phyloP scores from a whole-genome alignment of 208 protist genomes.

The Leishmania major region DNA sequence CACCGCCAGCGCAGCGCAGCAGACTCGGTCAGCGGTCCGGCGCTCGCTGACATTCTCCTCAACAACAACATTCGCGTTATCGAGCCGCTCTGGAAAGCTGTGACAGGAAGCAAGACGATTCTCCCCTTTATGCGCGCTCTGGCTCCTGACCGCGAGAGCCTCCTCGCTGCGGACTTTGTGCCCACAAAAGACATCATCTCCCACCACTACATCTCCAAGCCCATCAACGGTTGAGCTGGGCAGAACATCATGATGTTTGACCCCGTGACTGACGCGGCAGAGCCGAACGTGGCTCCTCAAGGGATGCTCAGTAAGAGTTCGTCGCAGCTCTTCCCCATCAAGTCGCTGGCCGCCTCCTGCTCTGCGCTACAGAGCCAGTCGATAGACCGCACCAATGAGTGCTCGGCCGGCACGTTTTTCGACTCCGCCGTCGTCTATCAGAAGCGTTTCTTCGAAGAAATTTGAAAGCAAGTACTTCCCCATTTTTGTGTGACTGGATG shows the following conservation, averaged over 20 bases:
- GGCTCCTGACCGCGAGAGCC: constrained; percentile 61
- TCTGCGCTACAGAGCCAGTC: constrained; percentile 30
- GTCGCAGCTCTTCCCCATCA: constrained; percentile 14
- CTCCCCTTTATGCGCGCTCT: constrained; percentile 75
- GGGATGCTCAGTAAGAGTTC: constrained; percentile 13
- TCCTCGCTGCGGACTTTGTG: constrained; percentile 67
- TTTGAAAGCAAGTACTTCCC: constrained; percentile 79
- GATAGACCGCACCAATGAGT: constrained; percentile 57
- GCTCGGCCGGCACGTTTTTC: constrained; percentile 60
- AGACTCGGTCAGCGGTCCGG: constrained; percentile 24
- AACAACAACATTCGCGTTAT: constrained; percentile 74
- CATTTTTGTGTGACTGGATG: constrained; percentile 83
- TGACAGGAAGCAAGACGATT: constrained; percentile 81
- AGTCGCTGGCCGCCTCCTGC: constrained; percentile 20
- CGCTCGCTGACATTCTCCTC: constrained; percentile 76
- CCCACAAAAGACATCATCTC: constrained; percentile 62
- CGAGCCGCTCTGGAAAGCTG: constrained; percentile 82
- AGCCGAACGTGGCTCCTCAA: constrained; percentile 38
- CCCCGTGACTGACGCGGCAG: constrained; percentile 41
- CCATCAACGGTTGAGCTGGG: constrained; percentile 76
- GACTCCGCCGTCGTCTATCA: constrained; percentile 76
- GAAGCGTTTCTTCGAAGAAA: constrained; percentile 60
- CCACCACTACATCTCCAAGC: constrained; percentile 68
- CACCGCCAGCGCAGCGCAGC: constrained; percentile 20
- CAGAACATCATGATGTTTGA: constrained; percentile 82